These are phyloP conservation scores for Daldinia caldariorum DNA, from an alignment of 495 filamentous ascomycete species.

Conservation along the genomic window DNA sequence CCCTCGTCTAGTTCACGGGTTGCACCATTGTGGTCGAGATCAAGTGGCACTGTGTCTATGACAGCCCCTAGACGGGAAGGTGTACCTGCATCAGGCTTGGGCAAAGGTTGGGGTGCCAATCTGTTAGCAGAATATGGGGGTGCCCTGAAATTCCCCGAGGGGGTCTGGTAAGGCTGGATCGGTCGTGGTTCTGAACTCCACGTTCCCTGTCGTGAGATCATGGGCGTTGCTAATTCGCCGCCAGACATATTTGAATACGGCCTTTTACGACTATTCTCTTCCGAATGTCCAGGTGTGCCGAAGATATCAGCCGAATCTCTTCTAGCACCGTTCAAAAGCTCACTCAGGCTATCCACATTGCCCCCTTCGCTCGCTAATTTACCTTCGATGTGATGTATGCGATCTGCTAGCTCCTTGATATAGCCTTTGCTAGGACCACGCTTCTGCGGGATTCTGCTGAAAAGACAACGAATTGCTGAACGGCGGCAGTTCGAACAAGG, in stretches of 20 bases:
- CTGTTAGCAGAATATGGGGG: slow-evolving; percentile 56
- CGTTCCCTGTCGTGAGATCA: slow-evolving; percentile 44
- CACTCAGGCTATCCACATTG: slow-evolving; percentile 42
- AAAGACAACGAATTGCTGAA: slow-evolving; percentile 79
- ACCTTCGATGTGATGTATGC: slow-evolving; percentile 83
- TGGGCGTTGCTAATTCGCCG: slow-evolving; percentile 50
- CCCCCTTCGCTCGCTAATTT: slow-evolving; percentile 53
- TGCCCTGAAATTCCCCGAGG: slow-evolving; percentile 38
- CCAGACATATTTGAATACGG: slow-evolving; percentile 59
- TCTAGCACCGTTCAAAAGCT: slow-evolving; percentile 47
- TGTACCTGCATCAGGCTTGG: slow-evolving; percentile 43
- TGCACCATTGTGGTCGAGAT: slow-evolving; percentile 44
- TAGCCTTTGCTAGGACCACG: slow-evolving; percentile 97
- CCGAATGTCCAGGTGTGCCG: slow-evolving; percentile 44
- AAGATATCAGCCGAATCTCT: slow-evolving; percentile 53
- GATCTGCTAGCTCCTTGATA: slow-evolving; percentile 94
- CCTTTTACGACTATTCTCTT: slow-evolving; percentile 55
- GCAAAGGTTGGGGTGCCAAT: slow-evolving; percentile 50
- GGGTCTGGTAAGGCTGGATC: slow-evolving; percentile 52
- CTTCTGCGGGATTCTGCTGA: slow-evolving; percentile 94
- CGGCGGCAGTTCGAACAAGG: slow-evolving; percentile 89
- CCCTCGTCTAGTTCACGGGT: slow-evolving; percentile 55
- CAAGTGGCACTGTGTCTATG: slow-evolving; percentile 46
- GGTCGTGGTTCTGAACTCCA: slow-evolving; percentile 54
- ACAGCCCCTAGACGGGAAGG: slow-evolving; percentile 46